Evolutionary conservation across 768 basidiomycete species (phyloP).

Genomic region (Imleria badia): DNA sequence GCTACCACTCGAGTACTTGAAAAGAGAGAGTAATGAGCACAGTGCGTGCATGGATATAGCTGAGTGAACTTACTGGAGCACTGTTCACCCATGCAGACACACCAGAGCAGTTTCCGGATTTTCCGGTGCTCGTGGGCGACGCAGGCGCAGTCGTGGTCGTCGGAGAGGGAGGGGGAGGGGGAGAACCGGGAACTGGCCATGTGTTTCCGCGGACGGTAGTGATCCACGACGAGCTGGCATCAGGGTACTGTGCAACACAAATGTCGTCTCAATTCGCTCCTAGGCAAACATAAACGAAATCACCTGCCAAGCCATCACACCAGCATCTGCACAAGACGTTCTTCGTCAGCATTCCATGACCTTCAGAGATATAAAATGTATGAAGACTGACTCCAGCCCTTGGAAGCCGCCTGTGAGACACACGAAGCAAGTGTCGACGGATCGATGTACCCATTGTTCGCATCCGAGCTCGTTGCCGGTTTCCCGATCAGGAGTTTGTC

Average conservation of each 20-base stretch:
- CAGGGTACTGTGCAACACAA: constrained; percentile 34
- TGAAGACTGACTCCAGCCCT: constrained; percentile 63
- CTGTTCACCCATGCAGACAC: constrained; percentile 41
- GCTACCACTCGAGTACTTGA: constrained; percentile 40
- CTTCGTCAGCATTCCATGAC: not conserved
- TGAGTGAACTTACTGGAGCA: constrained; percentile 33
- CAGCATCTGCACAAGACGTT: constrained; percentile 27
- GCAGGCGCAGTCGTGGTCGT: constrained; percentile 16
- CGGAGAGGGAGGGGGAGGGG: not conserved
- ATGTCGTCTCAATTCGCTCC: not conserved
- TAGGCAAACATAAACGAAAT: not conserved
- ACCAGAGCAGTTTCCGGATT: constrained; percentile 35
- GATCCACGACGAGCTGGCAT: constrained; percentile 40
- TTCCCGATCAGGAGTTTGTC: constrained; percentile 78
- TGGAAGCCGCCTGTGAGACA: constrained; percentile 53
- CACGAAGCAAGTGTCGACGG: constrained; percentile 58
- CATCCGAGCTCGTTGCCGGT: constrained; percentile 51
- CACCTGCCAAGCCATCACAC: constrained; percentile 43
- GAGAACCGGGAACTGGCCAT: constrained; percentile 32
- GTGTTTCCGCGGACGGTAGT: constrained; percentile 35
- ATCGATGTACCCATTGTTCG: constrained; percentile 57
- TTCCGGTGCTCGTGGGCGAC: constrained; percentile 21
- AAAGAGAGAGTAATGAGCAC: too few relatives aligned
- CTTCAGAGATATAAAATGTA: not conserved
- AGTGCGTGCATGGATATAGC: not conserved